Evolutionary conservation across 225 moss, liverwort and hornwort genomes (phyloP).

Genomic region (Anthoceros angustus): DNA sequence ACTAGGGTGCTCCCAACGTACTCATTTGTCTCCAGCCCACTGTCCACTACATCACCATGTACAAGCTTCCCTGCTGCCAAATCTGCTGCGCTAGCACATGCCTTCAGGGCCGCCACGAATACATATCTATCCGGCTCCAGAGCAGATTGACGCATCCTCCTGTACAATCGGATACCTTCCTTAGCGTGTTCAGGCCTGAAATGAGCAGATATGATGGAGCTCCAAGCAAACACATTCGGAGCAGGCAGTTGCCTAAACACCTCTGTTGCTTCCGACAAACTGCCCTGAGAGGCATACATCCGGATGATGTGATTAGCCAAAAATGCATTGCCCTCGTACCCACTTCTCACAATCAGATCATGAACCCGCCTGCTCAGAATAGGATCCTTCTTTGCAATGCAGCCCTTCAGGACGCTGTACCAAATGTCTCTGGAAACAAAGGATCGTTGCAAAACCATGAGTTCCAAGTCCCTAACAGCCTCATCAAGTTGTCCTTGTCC

Average conservation of each 20-base stretch:
- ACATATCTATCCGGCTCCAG: too few relatives aligned
- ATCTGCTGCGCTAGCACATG: too few relatives aligned
- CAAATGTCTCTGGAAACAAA: neutral
- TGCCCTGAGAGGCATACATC: neutral
- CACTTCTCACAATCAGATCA: neutral
- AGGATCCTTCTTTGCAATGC: slow-evolving; percentile 1
- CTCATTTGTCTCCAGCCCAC: too few relatives aligned
- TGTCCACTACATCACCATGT: too few relatives aligned
- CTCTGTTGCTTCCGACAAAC: neutral
- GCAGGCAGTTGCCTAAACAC: neutral
- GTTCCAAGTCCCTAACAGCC: slow-evolving; percentile 2
- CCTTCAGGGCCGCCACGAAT: too few relatives aligned
- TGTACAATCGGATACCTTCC: too few relatives aligned
- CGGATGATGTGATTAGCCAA: neutral
- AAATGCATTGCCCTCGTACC: slow-evolving; percentile 1
- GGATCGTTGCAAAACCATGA: neutral
- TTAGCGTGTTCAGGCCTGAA: too few relatives aligned
- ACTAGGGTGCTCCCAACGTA: too few relatives aligned
- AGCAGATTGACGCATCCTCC: too few relatives aligned
- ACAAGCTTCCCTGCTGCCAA: too few relatives aligned
- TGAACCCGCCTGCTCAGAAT: slow-evolving; percentile 1
- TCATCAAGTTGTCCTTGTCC: neutral
- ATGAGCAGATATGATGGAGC: too few relatives aligned
- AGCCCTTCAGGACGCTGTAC: neutral
- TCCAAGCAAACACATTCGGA: neutral